Percentiles rank a stretch among this genome's conserved stretches.
Conservation (phyloP, 805 yeast genomes). For the Millerago galiae region DNA sequence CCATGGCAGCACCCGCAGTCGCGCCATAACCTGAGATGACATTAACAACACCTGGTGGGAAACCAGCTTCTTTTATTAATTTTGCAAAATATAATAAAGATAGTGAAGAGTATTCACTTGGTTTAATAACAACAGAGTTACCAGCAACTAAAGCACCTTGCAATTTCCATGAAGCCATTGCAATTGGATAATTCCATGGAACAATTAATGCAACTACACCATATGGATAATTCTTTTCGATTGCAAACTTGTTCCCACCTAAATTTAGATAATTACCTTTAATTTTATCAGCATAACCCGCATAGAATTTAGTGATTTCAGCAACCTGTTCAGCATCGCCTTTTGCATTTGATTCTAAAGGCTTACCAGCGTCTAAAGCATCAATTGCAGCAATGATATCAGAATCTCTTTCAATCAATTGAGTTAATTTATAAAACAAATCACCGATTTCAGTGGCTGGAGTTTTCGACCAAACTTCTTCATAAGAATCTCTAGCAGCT, state of each 20-base stretch:
- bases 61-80: constrained; percentile 62
- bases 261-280: constrained; percentile 58
- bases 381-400: constrained; percentile 66
- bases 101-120: constrained; percentile 73
- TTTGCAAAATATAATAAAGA: constrained; percentile 59
- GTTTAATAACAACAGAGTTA: constrained; percentile 64
- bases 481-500: constrained; percentile 56
- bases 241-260: constrained; percentile 59
- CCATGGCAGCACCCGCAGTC: constrained; percentile 62
- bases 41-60: constrained; percentile 73
- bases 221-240: constrained; percentile 65
- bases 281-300: constrained; percentile 67
- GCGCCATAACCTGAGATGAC: constrained; percentile 67
- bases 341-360: constrained; percentile 56
- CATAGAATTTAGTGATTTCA: constrained; percentile 59
- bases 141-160: constrained; percentile 76
- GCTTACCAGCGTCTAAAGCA: constrained; percentile 72
- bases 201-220: constrained; percentile 80
- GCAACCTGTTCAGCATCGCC: constrained; percentile 63
- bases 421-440: constrained; percentile 55
- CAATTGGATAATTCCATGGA: constrained; percentile 82
- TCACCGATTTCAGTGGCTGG: constrained; percentile 53
- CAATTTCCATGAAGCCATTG: constrained; percentile 75
- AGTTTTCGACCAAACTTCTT: constrained; percentile 55
- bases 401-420: constrained; percentile 54